Percentiles rank a stretch among this genome's conserved stretches.
phyloP scores from a whole-genome alignment of 768 basidiomycete species.

The Fibroporia radiculosa region DNA sequence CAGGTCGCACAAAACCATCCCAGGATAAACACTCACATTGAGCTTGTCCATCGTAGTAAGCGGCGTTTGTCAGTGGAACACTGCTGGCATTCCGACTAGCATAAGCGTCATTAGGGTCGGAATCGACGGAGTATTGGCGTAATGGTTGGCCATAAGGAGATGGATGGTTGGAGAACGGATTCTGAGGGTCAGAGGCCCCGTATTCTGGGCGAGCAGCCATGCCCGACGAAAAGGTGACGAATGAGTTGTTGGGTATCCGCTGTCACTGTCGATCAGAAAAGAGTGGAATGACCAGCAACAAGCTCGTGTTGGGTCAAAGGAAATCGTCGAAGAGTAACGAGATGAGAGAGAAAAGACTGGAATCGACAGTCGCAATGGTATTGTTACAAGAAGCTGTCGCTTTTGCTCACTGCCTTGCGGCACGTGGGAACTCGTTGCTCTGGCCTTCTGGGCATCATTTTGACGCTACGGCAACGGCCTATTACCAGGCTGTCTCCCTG shows the following conservation, averaged over 20 bases:
- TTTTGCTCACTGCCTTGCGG: background rate
- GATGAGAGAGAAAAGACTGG: background rate
- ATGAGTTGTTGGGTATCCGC: constrained; percentile 5
- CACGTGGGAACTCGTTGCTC: constrained; percentile 4
- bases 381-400: background rate
- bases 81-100: constrained; percentile 23
- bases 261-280: constrained; percentile 9
- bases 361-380: background rate
- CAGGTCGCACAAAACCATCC: too few relatives aligned
- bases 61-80: constrained; percentile 21
- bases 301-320: constrained; percentile 23
- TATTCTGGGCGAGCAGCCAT: constrained; percentile 29
- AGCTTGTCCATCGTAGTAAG: constrained; percentile 16
- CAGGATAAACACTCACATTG: background rate
- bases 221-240: constrained; percentile 7
- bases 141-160: constrained; percentile 20
- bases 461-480: too few relatives aligned
- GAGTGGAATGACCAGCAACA: constrained; percentile 24
- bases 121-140: constrained; percentile 22
- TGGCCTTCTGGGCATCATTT: too few relatives aligned
- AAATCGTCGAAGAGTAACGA: constrained; percentile 24
- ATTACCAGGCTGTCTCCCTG: too few relatives aligned
- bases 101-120: constrained; percentile 19
- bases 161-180: constrained; percentile 22
- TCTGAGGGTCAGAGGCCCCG: constrained; percentile 24